These are phyloP conservation scores for Pseudocercospora musae DNA, from an alignment of 2,329 filamentous ascomycete species.

Conservation along the genomic window DNA sequence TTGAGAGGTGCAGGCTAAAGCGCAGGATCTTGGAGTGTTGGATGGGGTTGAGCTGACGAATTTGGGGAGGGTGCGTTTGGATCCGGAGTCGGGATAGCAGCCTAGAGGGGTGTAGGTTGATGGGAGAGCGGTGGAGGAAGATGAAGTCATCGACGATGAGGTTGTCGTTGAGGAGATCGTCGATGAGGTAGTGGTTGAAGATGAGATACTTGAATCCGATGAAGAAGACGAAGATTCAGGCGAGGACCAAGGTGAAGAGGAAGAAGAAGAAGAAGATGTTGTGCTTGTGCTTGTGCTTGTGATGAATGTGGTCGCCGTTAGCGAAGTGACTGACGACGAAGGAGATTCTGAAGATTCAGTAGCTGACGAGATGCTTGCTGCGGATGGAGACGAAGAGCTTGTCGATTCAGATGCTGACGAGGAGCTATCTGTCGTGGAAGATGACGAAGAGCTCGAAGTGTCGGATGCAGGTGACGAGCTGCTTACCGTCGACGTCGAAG, in stretches of 20 bases:
- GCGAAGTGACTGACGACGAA: no score
- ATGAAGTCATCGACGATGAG: not conserved
- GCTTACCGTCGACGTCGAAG: not conserved
- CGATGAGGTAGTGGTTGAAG: slow-evolving; percentile 3
- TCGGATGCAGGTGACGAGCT: no score
- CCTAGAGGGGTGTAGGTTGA: slow-evolving; percentile 19
- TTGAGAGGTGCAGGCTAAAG: slow-evolving; percentile 25
- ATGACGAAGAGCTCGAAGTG: no score
- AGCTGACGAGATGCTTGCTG: no score
- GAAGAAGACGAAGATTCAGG: not conserved
- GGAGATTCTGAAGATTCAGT: no score
- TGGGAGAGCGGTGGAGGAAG: slow-evolving; percentile 4
- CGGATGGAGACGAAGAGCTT: no score
- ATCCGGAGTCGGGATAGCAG: slow-evolving; percentile 24
- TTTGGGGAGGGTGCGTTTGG: slow-evolving; percentile 16
- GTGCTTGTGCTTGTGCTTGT: no score
- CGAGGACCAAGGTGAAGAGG: not conserved
- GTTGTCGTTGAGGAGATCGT: slow-evolving; percentile 5
- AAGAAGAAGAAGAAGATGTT: no score
- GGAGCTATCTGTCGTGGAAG: no score
- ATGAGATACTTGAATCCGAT: no score
- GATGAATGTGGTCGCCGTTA: not conserved
- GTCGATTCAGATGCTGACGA: no score
- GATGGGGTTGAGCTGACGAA: not conserved
- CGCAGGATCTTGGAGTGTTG: slow-evolving; percentile 28